These are phyloP conservation scores for Eragrostis tef DNA, from an alignment of 202 grass and related monocot genomes.

Conservation along the genomic window DNA sequence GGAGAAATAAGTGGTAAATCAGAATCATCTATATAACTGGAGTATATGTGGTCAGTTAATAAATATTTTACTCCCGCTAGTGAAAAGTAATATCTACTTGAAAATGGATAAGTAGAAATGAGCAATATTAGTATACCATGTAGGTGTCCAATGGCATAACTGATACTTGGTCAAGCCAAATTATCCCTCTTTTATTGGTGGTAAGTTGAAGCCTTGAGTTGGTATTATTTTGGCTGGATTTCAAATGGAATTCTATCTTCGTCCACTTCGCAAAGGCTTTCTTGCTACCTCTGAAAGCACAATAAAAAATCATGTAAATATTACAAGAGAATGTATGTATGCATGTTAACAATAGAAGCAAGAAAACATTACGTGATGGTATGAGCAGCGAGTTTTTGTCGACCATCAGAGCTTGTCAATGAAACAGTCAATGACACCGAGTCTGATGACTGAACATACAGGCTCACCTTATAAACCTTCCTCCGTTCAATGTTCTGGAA, in stretches of 20 bases:
- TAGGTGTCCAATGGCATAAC: slow-evolving; percentile 75
- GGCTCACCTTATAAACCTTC: slow-evolving; percentile 68
- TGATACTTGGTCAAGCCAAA: slow-evolving; percentile 93
- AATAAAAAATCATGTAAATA: slow-evolving; percentile 26
- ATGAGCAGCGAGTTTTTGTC: slow-evolving; percentile 52
- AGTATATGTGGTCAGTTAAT: not conserved
- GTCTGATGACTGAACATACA: slow-evolving; percentile 68
- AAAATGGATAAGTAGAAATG: not conserved
- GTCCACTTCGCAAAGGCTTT: slow-evolving; percentile 65
- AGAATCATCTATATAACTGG: too few relatives aligned
- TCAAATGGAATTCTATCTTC: slow-evolving; percentile 71
- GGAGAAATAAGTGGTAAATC: not conserved
- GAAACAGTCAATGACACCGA: slow-evolving; percentile 64
- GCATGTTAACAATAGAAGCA: slow-evolving; percentile 8
- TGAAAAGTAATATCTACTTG: not conserved
- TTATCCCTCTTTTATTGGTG: slow-evolving; percentile 63
- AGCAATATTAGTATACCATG: slow-evolving; percentile 56
- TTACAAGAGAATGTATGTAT: slow-evolving; percentile 16
- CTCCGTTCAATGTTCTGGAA: slow-evolving; percentile 78
- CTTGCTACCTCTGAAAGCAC: slow-evolving; percentile 59
- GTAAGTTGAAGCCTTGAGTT: slow-evolving; percentile 78
- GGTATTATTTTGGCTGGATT: slow-evolving; percentile 57
- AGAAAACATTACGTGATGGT: slow-evolving; percentile 66
- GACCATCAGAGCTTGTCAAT: slow-evolving; percentile 80
- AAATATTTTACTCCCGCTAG: not conserved